Evolutionary conservation across 768 basidiomycete species (phyloP).

Genomic region (Pulveroboletus frians): DNA sequence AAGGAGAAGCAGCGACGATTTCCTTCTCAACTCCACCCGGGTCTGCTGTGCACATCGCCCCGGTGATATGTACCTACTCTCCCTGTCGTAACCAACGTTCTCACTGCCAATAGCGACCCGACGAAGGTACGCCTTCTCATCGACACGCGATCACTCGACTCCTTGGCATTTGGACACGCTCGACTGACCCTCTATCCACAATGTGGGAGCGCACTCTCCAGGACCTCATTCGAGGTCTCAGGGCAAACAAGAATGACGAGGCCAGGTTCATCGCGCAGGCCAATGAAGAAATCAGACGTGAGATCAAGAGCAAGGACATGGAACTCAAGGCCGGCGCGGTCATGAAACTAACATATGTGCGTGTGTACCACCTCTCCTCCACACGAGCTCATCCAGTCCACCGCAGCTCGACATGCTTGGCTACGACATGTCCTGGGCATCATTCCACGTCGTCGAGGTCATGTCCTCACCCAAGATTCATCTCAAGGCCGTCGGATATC

Average conservation of each 20-base stretch:
- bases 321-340: constrained; percentile 93
- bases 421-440: constrained; percentile 92
- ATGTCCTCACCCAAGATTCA: constrained; percentile 93
- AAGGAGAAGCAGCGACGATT: neutral
- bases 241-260: constrained; percentile 94
- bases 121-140: neutral
- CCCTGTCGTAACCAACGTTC: neutral
- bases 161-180: neutral
- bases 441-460: constrained; percentile 95
- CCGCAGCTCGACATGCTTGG: constrained; percentile 93
- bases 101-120: neutral
- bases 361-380: constrained; percentile 30
- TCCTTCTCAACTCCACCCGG: neutral
- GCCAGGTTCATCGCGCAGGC: constrained; percentile 87
- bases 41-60: constrained; percentile 1
- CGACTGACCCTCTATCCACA: neutral
- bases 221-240: constrained; percentile 90
- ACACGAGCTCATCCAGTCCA: constrained; percentile 10
- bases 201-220: constrained; percentile 98
- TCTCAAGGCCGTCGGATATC: constrained; percentile 92
- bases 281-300: constrained; percentile 88
- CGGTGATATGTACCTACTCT: neutral
- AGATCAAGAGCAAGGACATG: constrained; percentile 93
- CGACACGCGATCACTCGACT: neutral
- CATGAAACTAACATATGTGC: constrained; percentile 92